Percentiles rank a stretch among this genome's conserved stretches.
These are phyloP conservation scores for Mallotus japonicus DNA, from an alignment of 441 rosid genomes.

Conservation along the genomic window DNA sequence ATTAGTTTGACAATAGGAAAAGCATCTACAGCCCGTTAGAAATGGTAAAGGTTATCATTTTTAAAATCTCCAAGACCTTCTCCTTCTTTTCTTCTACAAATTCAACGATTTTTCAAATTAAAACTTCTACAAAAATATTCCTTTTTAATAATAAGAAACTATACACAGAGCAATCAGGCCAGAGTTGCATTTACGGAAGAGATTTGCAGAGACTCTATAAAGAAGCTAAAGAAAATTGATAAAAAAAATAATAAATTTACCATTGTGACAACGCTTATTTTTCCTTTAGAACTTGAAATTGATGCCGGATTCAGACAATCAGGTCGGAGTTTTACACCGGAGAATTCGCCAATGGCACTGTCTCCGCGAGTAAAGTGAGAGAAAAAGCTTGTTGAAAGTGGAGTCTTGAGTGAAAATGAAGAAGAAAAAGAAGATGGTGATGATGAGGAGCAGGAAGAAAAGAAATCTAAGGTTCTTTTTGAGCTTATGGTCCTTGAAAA, in stretches of 20 bases:
- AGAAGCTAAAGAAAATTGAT: neutral
- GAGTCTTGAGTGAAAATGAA: constrained; percentile 34
- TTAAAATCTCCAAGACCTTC: constrained; percentile 47
- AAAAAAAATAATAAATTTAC: constrained; percentile 27
- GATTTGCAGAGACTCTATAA: too few relatives aligned
- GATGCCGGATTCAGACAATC: constrained; percentile 47
- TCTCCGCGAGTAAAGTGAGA: constrained; percentile 39
- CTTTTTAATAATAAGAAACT: too few relatives aligned
- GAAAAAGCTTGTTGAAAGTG: constrained; percentile 49
- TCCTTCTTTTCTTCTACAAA: constrained; percentile 60
- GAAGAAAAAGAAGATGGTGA: constrained; percentile 10
- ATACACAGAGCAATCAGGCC: too few relatives aligned
- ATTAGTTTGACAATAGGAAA: too few relatives aligned
- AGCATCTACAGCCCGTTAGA: neutral
- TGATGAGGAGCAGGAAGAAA: neutral
- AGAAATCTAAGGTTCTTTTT: constrained; percentile 18
- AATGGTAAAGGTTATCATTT: neutral
- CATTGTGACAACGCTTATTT: constrained; percentile 68
- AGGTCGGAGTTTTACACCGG: constrained; percentile 52
- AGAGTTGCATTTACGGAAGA: too few relatives aligned
- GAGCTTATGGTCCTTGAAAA: constrained; percentile 30
- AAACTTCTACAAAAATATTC: neutral
- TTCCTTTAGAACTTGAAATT: constrained; percentile 51
- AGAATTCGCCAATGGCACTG: constrained; percentile 49
- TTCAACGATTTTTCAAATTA: too few relatives aligned